Base-by-base conservation (phyloP, 2,329 filamentous ascomycete genomes). In the Colletotrichum musae region DNA sequence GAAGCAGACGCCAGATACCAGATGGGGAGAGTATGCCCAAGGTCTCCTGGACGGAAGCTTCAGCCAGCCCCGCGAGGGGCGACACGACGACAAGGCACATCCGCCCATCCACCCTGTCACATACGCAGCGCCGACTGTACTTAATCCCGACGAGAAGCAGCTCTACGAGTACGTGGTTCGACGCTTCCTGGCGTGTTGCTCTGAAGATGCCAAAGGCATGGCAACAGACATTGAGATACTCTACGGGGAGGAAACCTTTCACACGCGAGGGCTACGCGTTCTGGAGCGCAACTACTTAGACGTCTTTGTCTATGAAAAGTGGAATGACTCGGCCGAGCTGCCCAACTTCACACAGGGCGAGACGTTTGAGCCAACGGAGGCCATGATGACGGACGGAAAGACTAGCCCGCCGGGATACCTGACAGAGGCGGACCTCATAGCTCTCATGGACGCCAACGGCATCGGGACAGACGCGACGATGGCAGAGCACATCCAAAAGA, bases 401-500 rank as follows among this genome's bases (percentile, higher is more conserved):
- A 99, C 96, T 0, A 89, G 87, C 1, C 86, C 95, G 13, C 96
- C 96, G 0, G 89, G 87, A 24, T 98, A 97, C 77, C 86, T 99
- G 36, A 98, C 96, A 0, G 96, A 99, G 78, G 95, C 96, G 0
- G 96, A 99, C 78, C 86, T 99, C 28, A 97, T 99, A 77, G 93
- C 92, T 3, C 87, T 99, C 12, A 99, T 99, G 96, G 96, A 99
- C 82, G 95, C 94, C 52, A 99, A 99, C 77, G 96, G 96, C 2
- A 99, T 99, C 72, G 96, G 96, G 13, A 99, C 96, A 10, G 96
- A 99, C 82, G 96, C 96, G 6, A 99, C 96, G 1, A 99, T 99
- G 96, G 96, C 96, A 0, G 96, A 99, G 75, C 96, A 99, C 77
- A 99, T 99, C 75, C 91, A 93, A 68, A 99, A 95, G 80, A 97